These are phyloP conservation scores for Colletotrichum nymphaeae DNA, from an alignment of 2,329 filamentous ascomycete genomes.

Conservation along the genomic window DNA sequence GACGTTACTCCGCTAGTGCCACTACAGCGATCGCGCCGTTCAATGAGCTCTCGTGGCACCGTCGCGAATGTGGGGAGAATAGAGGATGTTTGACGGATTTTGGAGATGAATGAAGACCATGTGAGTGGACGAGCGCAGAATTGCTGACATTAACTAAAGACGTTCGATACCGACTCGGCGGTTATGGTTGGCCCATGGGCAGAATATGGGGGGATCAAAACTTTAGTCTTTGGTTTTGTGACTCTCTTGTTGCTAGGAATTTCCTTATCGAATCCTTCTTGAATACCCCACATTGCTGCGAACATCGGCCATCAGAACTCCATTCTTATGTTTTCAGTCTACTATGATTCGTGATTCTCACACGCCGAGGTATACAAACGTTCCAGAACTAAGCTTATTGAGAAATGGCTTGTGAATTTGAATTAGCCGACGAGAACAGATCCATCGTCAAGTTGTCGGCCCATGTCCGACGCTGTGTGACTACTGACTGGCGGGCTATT, in stretches of 20 bases:
- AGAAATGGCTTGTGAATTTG: neutral
- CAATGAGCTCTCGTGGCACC: neutral
- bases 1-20: neutral
- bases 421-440: neutral
- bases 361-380: neutral
- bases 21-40: neutral
- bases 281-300: constrained; percentile 9
- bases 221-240: neutral
- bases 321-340: neutral
- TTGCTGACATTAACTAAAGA: neutral
- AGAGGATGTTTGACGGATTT: neutral
- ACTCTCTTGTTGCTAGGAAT: neutral
- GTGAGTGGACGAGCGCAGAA: neutral
- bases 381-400: neutral
- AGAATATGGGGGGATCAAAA: neutral
- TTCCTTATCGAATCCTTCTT: constrained; percentile 14
- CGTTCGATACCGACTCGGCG: neutral
- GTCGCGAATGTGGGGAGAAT: neutral
- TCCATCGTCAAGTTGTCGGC: neutral
- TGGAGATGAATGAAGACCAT: neutral
- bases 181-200: constrained; percentile 1
- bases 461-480: neutral
- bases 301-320: constrained; percentile 9
- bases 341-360: neutral
- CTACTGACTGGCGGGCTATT: neutral